Evolutionary conservation across 176 grass and related monocot genomes (phyloP), one percentile per base, ranked within the genome.

Genomic region (Hordeum marinum): DNA sequence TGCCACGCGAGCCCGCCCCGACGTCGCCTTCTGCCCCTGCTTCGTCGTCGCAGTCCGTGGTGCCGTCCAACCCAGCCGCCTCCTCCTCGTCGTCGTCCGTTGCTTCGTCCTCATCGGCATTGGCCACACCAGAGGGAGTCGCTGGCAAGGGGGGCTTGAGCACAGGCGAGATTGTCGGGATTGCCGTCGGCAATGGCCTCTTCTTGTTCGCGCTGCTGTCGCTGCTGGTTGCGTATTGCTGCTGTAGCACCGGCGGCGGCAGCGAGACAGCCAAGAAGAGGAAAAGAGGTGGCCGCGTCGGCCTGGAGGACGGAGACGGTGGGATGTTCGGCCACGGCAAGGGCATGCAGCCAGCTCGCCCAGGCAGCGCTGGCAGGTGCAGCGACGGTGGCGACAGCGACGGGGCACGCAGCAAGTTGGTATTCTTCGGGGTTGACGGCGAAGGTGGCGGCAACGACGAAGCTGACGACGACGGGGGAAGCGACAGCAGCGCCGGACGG

Each of bases 381-480:
- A 90, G 87, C 50, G 89, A 94, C 81, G 88, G 89, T 27, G 92
- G 87, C 10, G 89, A 90, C 86, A 95, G 94, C 75, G 94, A 95
- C 41, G 90, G 91, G 2, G 94, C 91, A 18, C 90, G 91, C 34
- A 95, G 88, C 86, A 95, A 93, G 80, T 88, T 95, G 43, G 90
- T 95, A 27, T 95, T 95, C 21, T 95, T 95, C 80, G 88, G 88
- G 5, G 75, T 74, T 71, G 86, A 90, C 72, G 92, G 76, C 7
- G 90, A 82, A 3, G 58, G 8, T 20, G n/a, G 0, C 3, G 71
- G 71, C 71, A 18, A 74, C 4, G 84, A 42, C n/a, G 87, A 45
- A 3, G 82, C 37, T 27, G 82, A 67, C 14, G 74, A 81, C 15
- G 90, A 77, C 14, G 71, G 66, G 6, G 74, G 20, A 68, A 80